phyloP scores from a whole-genome alignment of 805 yeast species.

The Yarrowia sp. region DNA sequence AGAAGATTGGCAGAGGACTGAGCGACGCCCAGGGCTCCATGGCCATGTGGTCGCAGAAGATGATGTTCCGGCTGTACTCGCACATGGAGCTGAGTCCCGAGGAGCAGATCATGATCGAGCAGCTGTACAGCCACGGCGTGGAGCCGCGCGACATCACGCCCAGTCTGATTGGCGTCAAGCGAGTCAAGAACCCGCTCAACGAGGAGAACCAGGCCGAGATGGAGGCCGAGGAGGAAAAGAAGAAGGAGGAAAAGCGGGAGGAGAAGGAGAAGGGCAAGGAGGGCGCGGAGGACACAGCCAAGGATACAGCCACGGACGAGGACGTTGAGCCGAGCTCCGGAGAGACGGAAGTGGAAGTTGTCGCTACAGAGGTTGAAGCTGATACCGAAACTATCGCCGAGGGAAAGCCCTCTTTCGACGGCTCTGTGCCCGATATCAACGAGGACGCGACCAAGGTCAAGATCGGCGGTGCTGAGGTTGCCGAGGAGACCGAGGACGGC shows the following conservation, averaged over 20 bases:
- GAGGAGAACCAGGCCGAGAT: slow-evolving; percentile 31
- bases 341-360: neutral
- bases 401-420: neutral
- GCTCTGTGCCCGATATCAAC: neutral
- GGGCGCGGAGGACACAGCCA: neutral
- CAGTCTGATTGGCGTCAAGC: slow-evolving; percentile 53
- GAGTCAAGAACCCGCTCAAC: slow-evolving; percentile 51
- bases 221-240: slow-evolving; percentile 8
- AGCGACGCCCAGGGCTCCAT: slow-evolving; percentile 70
- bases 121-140: slow-evolving; percentile 78
- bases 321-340: neutral
- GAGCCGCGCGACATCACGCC: slow-evolving; percentile 67
- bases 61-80: slow-evolving; percentile 67
- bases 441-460: slow-evolving; percentile 13
- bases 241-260: neutral
- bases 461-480: slow-evolving; percentile 23
- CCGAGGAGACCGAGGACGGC: neutral
- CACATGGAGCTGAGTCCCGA: slow-evolving; percentile 77
- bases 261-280: slow-evolving; percentile 27
- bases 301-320: neutral
- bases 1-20: slow-evolving; percentile 40
- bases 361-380: neutral
- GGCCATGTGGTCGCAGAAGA: slow-evolving; percentile 78
- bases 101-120: slow-evolving; percentile 85
- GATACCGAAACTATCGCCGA: neutral